phyloP scores from a whole-genome alignment of 2,329 filamentous ascomycete species.

The Colletotrichum sp. region DNA sequence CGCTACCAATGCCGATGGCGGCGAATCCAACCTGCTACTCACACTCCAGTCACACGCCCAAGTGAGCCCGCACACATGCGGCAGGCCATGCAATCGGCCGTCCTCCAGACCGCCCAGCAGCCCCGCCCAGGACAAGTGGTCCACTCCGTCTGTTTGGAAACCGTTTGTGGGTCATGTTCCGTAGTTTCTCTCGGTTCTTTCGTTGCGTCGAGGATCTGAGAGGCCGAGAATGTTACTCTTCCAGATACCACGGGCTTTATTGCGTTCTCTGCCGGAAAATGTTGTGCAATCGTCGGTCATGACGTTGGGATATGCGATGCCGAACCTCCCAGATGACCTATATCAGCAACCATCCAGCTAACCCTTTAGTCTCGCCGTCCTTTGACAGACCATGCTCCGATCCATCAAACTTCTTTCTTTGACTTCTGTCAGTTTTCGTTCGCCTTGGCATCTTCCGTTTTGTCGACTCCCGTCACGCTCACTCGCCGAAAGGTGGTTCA shows the following conservation, averaged over 20 bases:
- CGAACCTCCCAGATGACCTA: background rate
- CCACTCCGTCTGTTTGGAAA: background rate
- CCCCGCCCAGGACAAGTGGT: background rate
- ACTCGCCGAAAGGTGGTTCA: background rate
- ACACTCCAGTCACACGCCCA: background rate
- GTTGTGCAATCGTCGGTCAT: background rate
- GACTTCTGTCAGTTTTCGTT: background rate
- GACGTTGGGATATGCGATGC: background rate
- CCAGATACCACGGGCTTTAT: background rate
- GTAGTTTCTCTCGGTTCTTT: background rate
- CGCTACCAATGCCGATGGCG: background rate
- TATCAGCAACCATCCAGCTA: background rate
- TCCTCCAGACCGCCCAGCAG: background rate
- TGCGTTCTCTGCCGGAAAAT: background rate
- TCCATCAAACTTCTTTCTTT: background rate
- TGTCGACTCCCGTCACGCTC: background rate
- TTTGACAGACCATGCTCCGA: background rate
- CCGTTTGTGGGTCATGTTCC: background rate
- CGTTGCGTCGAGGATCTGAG: background rate
- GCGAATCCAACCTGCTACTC: background rate
- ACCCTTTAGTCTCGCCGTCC: background rate
- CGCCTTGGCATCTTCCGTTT: background rate
- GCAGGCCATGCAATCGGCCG: background rate
- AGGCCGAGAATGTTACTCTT: background rate
- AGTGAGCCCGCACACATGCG: background rate